A percentile compares a stretch with the other conserved stretches of the same genome.
Evolutionary conservation across 176 grass and related monocot species (phyloP).

Genomic region (Oryza australiensis): DNA sequence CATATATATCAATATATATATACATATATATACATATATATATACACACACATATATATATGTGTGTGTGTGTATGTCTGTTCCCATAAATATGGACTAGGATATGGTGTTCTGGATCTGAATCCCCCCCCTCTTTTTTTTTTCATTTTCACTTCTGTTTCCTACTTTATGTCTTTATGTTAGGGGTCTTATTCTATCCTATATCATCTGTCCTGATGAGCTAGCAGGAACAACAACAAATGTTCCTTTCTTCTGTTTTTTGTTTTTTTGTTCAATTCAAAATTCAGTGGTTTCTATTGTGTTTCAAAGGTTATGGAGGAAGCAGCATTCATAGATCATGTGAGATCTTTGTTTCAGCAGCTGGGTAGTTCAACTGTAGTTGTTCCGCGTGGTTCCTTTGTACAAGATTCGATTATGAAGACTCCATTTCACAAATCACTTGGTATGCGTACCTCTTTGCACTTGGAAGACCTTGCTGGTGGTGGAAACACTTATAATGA

Average conservation of each 20-base stretch:
- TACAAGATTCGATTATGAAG: background rate
- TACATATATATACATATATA: too few species aligned
- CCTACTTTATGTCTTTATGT: background rate
- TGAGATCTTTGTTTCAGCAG: constrained; percentile 37
- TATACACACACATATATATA: too few species aligned
- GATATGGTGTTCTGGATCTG: background rate
- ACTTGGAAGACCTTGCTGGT: background rate
- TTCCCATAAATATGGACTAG: background rate
- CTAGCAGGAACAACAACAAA: background rate
- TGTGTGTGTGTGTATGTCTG: background rate
- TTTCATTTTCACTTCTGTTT: background rate
- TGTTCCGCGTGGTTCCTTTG: background rate
- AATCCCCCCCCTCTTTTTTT: background rate
- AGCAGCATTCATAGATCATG: constrained; percentile 36
- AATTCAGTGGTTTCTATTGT: constrained; percentile 20
- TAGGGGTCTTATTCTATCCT: background rate
- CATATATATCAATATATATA: too few species aligned
- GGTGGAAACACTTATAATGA: background rate
- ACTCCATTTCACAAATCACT: background rate
- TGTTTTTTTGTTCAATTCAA: background rate
- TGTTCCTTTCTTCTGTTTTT: background rate
- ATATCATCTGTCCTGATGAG: background rate
- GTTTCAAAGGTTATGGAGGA: constrained; percentile 50
- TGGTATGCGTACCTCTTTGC: background rate
- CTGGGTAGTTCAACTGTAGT: background rate